phyloP scores from a whole-genome alignment of 495 filamentous ascomycete species.

The Barbatosphaeria neglecta region DNA sequence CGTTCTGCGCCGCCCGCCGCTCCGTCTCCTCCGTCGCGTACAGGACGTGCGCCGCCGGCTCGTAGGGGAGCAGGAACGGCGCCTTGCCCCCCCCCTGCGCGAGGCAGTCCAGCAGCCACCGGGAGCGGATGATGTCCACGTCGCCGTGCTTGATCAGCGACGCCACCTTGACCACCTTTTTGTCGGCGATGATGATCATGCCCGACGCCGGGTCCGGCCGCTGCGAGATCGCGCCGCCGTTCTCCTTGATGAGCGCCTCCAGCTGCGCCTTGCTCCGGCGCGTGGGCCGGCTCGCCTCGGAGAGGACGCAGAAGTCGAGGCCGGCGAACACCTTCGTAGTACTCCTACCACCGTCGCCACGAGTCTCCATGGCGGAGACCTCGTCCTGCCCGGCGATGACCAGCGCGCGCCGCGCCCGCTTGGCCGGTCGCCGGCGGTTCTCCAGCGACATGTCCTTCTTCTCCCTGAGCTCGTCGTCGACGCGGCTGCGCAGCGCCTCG shows the following conservation, averaged over 20 bases:
- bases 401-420: conserved; percentile 55
- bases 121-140: conserved; percentile 60
- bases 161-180: conserved; percentile 75
- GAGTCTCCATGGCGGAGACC: conserved; percentile 23
- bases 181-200: conserved; percentile 68
- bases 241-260: conserved; percentile 75
- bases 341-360: too few species aligned
- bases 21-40: conserved; percentile 21
- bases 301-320: conserved; percentile 60
- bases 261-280: conserved; percentile 71
- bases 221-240: conserved; percentile 79
- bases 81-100: conserved; percentile 48
- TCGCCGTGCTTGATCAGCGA: conserved; percentile 61
- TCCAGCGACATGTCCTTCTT: conserved; percentile 78
- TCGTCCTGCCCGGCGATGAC: conserved; percentile 57
- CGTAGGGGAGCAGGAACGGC: conserved; percentile 54
- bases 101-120: conserved; percentile 79
- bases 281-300: conserved; percentile 25
- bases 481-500: conserved; percentile 54
- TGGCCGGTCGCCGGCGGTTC: conserved; percentile 44
- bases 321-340: conserved; percentile 57
- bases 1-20: conserved; percentile 28
- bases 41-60: conserved; percentile 49
- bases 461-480: conserved; percentile 56
- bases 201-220: conserved; percentile 46